Base-by-base conservation (phyloP, 768 basidiomycete species). In the Boletus vermiculosoides region DNA sequence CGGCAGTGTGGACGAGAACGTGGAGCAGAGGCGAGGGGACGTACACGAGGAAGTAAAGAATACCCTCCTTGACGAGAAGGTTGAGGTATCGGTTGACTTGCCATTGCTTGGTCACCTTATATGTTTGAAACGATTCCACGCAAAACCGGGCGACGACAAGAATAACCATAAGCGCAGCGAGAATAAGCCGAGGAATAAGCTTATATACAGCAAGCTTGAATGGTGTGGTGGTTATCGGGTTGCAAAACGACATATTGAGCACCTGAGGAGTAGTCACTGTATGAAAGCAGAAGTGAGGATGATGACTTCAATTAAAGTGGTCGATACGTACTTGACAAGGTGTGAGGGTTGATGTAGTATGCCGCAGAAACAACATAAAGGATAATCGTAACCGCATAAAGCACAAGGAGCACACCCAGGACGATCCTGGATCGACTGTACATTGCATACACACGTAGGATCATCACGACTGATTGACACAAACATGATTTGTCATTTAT, bases 401-500 rank as follows among this genome's bases (percentile, higher is more conserved):
- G 9, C 30, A 30, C 30, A 30, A 30, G 30, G 30, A 30, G 30
- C 30, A 30, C 30, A 67, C 50, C 46, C 11, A 67, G 45, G 25
- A 67, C 31, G 16, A 42, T 31, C 55, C 18, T 63, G 20, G 66
- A 66, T 40, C 42, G 50, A 20, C 40, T 23, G 41, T 68, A 68
- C 51, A 69, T 55, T n/a, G 67, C 64, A 34, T 68, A 69, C 11
- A 69, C 55, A 0, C 66, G 62, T 4, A 68, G 30, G 50, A 68
- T 62, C 66, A 68, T 68, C 40, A 62, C 42, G 9, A 66, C 66
- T 68, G 31, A n/a, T 50, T 3, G 33, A 7, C 3, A 15, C 20
- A 5, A 18, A 18, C 6, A 28, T 2, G 7, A 3, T 13, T 25
- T 18, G 6, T 47, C 34, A 50, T n/a, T 15, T 4, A n/a, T 1